Evolutionary conservation across 2,329 filamentous ascomycete species (phyloP).

Genomic region (Colletotrichum salicis): DNA sequence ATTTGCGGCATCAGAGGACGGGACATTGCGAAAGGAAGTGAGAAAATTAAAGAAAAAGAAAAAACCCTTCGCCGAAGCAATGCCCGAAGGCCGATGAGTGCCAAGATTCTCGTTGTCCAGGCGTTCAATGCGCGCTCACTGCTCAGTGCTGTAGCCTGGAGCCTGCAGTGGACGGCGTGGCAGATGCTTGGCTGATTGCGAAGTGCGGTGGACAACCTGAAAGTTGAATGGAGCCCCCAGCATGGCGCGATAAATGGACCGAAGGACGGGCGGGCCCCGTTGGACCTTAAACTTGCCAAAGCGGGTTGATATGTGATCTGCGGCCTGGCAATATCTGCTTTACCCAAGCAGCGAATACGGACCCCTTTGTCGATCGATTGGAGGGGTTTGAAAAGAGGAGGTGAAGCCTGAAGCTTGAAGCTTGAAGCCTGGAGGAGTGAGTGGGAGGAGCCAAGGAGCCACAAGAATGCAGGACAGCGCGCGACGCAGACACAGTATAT

Average conservation of each 20-base stretch:
- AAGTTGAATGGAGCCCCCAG: constrained; percentile 17
- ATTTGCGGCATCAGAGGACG: neutral
- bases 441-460: neutral
- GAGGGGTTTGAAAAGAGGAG: constrained; percentile 10
- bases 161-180: neutral
- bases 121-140: neutral
- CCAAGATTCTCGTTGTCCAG: constrained; percentile 22
- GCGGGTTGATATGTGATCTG: neutral
- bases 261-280: constrained; percentile 23
- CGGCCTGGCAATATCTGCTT: constrained; percentile 1
- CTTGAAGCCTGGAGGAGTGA: no score
- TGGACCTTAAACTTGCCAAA: neutral
- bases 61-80: constrained; percentile 15
- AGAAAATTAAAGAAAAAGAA: neutral
- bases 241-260: constrained; percentile 31
- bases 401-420: neutral
- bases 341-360: constrained; percentile 1
- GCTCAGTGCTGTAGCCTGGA: no score
- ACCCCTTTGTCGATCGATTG: constrained; percentile 24
- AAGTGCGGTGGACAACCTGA: constrained; percentile 10
- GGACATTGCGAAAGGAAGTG: neutral
- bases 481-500: neutral
- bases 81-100: constrained; percentile 14
- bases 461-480: neutral
- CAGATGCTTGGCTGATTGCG: constrained; percentile 16